Evolutionary conservation across 2,329 filamentous ascomycete species (phyloP), one percentile per base, ranked within the genome.

Genomic region (Aspergillus tamarii): DNA sequence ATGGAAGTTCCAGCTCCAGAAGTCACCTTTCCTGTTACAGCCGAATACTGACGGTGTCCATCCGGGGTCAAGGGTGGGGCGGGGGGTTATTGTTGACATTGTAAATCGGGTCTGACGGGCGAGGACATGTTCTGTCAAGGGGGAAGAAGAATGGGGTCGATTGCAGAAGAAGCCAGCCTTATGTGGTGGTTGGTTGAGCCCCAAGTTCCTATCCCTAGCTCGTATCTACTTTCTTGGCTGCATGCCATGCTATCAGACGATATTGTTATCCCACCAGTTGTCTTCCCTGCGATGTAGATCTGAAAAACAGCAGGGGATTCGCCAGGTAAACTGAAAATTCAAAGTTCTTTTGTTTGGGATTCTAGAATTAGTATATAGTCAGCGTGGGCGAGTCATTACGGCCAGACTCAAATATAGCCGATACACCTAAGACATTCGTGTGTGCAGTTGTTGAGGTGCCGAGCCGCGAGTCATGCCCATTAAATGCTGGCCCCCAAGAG

Each of bases 1-100:
- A 19, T 12, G 39, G 28, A 34, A 59, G 12, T 59, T 30, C 57
- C 57, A 59, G 26, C 36, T 59, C 57, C 57, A 59, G 21, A 59
- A 48, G 21, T 59, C 57, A 12, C 32, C 57, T 39, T 50, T 30
- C 14, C 9, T 19, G 21, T 45, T 45, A 52, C 57, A 59, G 30
- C 39, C 57, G 23, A 32, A 48, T 43, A 14, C 48, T 43, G 59
- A 45, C 19, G 43, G 60, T 14, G 41, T 23, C 45, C 57, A 59
- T 16, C 19, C 34, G 23, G 52, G 52, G 10, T 36, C 11, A 34
- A 55, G 52, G 12, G 52, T 55, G 23, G 52, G 32, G 32, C 12
- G 23, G 21, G n/a, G 32, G 12, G 52, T 39, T 23, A 36, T 55
- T 39, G 52, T 55, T 54, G 52, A 36, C 32, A 36, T 55, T 26